Base-by-base conservation (phyloP, 345 rosid genomes). In the Gynandropsis gynandra region DNA sequence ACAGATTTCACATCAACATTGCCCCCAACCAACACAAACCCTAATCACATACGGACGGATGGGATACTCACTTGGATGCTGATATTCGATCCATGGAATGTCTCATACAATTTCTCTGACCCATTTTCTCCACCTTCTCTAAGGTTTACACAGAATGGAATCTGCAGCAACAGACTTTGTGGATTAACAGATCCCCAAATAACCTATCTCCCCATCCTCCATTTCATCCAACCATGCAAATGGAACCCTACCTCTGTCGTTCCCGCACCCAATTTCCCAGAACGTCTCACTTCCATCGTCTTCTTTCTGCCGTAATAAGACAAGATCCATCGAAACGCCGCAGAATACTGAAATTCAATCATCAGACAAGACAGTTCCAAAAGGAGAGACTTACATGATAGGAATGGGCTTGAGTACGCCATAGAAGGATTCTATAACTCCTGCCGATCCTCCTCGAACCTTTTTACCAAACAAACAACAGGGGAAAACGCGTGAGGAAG, bases 361-460 rank as follows among this genome's bases (percentile, higher is more conserved):
- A 35, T 16, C 10, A 4, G 9, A 41, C 10, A 33, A 59, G 40
- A 27, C 42, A n/a, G n/a, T n/a, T n/a, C n/a, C n/a, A 10, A 12
- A 5, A 42, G 43, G 13, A 55, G 15, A 15, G 17, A 59, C 78
- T 56, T 63, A 89, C 95, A 83, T 58, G 8, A 89, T 76, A 7
- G 51, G 36, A 53, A 83, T 80, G 13, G 98, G 98, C 66, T 80
- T 86, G 62, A 90, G 61, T 40, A 74, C 92, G 24, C 95, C 92
- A 58, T 81, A 85, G 9, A 83, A 60, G 2, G 96, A 76, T 68
- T 90, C 96, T 29, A 90, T 72, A 32, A 90, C 80, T 13, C 96
- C 96, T 1, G 95, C 92, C 16, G 98, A 75, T 55, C 95, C 95
- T 74, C 98, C 87, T 16, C 95, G 84, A 60, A 83, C 79, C 97